phyloP scores from a whole-genome alignment of 2,329 filamentous ascomycete species.

The Bipolaris zeicola region DNA sequence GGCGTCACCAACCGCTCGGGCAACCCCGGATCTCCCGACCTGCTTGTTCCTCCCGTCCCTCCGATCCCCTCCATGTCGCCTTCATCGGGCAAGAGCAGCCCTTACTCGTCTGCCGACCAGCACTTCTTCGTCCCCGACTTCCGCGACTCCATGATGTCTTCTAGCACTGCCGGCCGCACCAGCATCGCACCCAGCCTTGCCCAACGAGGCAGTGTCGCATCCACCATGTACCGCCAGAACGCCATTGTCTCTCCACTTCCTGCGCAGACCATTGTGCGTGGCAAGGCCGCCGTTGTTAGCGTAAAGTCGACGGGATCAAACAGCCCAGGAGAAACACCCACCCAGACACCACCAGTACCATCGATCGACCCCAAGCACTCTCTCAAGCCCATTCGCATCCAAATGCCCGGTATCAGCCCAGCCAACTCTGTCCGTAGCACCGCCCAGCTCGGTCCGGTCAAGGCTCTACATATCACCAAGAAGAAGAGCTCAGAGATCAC shows the following conservation, averaged over 20 bases:
- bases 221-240: constrained; percentile 92
- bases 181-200: constrained; percentile 58
- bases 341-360: constrained; percentile 71
- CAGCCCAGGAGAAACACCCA: constrained; percentile 55
- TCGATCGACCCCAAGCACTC: constrained; percentile 65
- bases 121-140: constrained; percentile 95
- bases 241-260: constrained; percentile 79
- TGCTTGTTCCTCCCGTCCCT: constrained; percentile 89
- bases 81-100: constrained; percentile 63
- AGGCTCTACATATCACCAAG: constrained; percentile 53
- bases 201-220: constrained; percentile 69
- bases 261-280: constrained; percentile 83
- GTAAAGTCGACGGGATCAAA: constrained; percentile 73
- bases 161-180: constrained; percentile 63
- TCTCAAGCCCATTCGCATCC: constrained; percentile 44
- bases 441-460: constrained; percentile 52
- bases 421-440: constrained; percentile 46
- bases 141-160: constrained; percentile 88
- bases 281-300: constrained; percentile 90
- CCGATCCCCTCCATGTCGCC: constrained; percentile 72
- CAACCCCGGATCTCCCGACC: constrained; percentile 77
- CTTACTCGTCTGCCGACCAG: constrained; percentile 68
- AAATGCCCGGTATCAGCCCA: constrained; percentile 51
- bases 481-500: constrained; percentile 40
- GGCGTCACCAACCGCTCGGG: constrained; percentile 92